A percentile compares a stretch with the other conserved stretches of the same genome.
Conservation (phyloP, 2,329 filamentous ascomycete species). For the Penicillium digitatum region DNA sequence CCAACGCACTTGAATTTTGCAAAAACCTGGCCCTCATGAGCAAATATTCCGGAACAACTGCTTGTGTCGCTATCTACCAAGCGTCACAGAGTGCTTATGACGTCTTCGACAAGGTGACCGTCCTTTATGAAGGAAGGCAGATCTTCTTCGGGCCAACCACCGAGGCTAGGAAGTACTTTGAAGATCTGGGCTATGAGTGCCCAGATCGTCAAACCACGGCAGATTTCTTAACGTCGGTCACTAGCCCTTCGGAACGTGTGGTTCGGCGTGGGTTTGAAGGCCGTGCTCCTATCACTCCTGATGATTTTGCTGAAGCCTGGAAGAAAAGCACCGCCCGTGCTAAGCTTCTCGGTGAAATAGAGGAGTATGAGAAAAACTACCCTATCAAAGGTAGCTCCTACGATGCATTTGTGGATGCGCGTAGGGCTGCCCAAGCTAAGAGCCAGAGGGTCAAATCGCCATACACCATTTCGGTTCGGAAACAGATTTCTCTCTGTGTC, state of each 20-base stretch:
- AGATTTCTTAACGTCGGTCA: slow-evolving; percentile 66
- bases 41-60: slow-evolving; percentile 42
- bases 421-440: slow-evolving; percentile 32
- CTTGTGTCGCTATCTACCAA: slow-evolving; percentile 51
- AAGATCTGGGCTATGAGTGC: slow-evolving; percentile 51
- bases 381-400: slow-evolving; percentile 34
- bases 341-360: slow-evolving; percentile 36
- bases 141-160: slow-evolving; percentile 66
- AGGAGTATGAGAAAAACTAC: slow-evolving; percentile 35
- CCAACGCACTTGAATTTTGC: slow-evolving; percentile 52
- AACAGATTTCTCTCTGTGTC: background rate
- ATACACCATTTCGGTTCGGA: background rate
- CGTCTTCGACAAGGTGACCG: slow-evolving; percentile 63
- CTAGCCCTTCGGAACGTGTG: slow-evolving; percentile 57
- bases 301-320: slow-evolving; percentile 60
- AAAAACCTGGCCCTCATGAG: slow-evolving; percentile 44
- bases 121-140: slow-evolving; percentile 67
- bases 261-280: slow-evolving; percentile 56
- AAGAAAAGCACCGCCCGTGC: slow-evolving; percentile 47
- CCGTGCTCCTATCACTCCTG: slow-evolving; percentile 60
- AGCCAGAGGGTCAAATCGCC: slow-evolving; percentile 44
- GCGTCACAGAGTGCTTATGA: slow-evolving; percentile 38
- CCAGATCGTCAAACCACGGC: slow-evolving; percentile 62
- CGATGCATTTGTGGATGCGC: slow-evolving; percentile 30
- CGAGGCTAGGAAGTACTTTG: slow-evolving; percentile 60